Evolutionary conservation across 768 basidiomycete genomes (phyloP).

Genomic region (Amanita pseudoporphyria): DNA sequence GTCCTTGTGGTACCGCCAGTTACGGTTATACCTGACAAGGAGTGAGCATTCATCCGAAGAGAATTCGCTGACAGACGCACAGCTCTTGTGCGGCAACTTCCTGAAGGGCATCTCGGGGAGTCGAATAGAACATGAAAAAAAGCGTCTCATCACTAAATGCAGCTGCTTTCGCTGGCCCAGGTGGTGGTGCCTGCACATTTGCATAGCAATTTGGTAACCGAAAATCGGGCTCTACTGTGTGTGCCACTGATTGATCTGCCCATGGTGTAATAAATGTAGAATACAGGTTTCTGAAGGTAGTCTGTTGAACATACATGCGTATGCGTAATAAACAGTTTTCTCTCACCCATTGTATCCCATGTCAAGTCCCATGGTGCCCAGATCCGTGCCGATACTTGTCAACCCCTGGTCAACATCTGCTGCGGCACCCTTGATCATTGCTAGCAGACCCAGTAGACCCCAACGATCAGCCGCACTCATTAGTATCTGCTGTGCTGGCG

Average conservation of each 20-base stretch:
- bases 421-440: constrained; percentile 75
- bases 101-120: constrained; percentile 85
- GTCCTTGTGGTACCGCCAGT: constrained; percentile 96
- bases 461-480: constrained; percentile 91
- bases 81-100: constrained; percentile 93
- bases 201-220: constrained; percentile 83
- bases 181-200: constrained; percentile 81
- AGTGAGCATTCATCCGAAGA: constrained; percentile 6
- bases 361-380: constrained; percentile 88
- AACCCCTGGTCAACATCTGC: constrained; percentile 72
- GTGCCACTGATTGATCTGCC: constrained; percentile 83
- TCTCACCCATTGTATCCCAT: constrained; percentile 77
- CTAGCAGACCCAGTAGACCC: constrained; percentile 81
- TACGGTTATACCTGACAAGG: constrained; percentile 68
- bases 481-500: constrained; percentile 89
- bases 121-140: constrained; percentile 97
- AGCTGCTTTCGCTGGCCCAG: constrained; percentile 69
- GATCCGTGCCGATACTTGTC: constrained; percentile 81
- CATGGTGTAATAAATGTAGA: constrained; percentile 95
- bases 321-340: constrained; percentile 5
- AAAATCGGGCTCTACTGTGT: constrained; percentile 85
- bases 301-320: constrained; percentile 11
- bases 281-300: constrained; percentile 59
- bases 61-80: constrained; percentile 35
- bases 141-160: constrained; percentile 94